These are phyloP conservation scores for Saccharomyces mikatae DNA, from an alignment of 805 yeast genomes.

Conservation along the genomic window DNA sequence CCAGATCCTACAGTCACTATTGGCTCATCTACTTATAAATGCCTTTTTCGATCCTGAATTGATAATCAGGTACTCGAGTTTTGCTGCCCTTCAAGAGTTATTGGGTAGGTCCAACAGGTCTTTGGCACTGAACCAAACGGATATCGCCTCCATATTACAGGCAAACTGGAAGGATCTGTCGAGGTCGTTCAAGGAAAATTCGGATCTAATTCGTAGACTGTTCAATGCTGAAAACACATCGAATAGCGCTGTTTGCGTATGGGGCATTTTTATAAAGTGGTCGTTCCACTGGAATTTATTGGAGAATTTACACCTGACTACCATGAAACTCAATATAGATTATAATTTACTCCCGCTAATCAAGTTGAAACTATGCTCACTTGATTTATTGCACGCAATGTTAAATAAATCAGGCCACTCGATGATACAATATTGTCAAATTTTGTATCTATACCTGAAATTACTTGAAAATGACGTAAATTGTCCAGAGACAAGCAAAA, in stretches of 20 bases:
- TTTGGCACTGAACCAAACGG: background rate
- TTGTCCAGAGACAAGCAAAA: conserved; percentile 8
- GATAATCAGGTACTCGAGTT: conserved; percentile 67
- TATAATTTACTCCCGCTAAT: background rate
- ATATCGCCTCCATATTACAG: background rate
- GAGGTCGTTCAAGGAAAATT: background rate
- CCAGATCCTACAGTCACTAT: conserved; percentile 23
- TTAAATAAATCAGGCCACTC: background rate
- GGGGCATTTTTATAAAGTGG: conserved; percentile 21
- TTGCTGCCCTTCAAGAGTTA: conserved; percentile 82
- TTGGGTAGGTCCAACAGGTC: conserved; percentile 40
- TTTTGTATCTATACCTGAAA: conserved; percentile 10
- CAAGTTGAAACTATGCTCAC: background rate
- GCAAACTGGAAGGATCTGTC: background rate
- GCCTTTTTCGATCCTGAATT: conserved; percentile 68
- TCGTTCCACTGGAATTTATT: conserved; percentile 14
- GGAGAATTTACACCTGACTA: conserved; percentile 11
- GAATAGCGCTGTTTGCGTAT: background rate
- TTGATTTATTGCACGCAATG: background rate
- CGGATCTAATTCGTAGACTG: background rate
- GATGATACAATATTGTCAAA: background rate
- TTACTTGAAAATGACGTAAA: conserved; percentile 23
- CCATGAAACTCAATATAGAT: conserved; percentile 6
- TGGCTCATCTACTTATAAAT: conserved; percentile 36
- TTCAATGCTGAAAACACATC: background rate